Base-by-base conservation (phyloP, 192 early-diverging fungal genomes). In the Lobosporangium transversale region DNA sequence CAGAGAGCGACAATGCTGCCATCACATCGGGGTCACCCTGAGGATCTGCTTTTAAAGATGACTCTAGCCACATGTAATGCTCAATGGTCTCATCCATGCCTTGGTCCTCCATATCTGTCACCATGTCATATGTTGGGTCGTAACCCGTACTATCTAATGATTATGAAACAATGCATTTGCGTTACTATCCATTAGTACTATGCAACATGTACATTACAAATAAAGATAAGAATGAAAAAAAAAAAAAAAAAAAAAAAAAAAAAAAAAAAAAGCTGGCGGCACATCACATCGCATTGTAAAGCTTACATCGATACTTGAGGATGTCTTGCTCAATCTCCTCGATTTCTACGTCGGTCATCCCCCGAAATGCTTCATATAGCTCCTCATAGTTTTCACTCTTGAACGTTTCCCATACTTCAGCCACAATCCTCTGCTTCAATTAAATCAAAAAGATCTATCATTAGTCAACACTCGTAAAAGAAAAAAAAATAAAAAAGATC, bases 251-350 rank as follows among this genome's bases (percentile, higher is more conserved):
- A n/a, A n/a, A n/a, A n/a, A n/a, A n/a, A n/a, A n/a, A 14, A 64
- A 21, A 40, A 60, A n/a, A 27, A 59, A 47, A 11, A 8, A 17
- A 36, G 3, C 43, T 21, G 35, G n/a, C 26, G n/a, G n/a, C n/a
- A n/a, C n/a, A n/a, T n/a, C n/a, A n/a, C n/a, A n/a, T n/a, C n/a
- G n/a, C n/a, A n/a, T n/a, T n/a, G n/a, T n/a, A n/a, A n/a, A n/a
- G n/a, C 64, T 50, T 75, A 76, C 73, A 60, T 17, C 59, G 36
- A 20, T 66, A 24, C 30, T 49, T 35, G 6, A 67, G 56, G 37
- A 76, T 76, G 14, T 76, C 73, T 17, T 55, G 63, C 36, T 76
- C 73, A 42, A 76, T 76, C 21, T 58, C 53, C 27, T 62, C 73
- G 11, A 76, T 51, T n/a, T 76, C 73, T 21, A 53, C 26, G 31